phyloP scores from a whole-genome alignment of 208 protist species.

The Leishmania turanica region DNA sequence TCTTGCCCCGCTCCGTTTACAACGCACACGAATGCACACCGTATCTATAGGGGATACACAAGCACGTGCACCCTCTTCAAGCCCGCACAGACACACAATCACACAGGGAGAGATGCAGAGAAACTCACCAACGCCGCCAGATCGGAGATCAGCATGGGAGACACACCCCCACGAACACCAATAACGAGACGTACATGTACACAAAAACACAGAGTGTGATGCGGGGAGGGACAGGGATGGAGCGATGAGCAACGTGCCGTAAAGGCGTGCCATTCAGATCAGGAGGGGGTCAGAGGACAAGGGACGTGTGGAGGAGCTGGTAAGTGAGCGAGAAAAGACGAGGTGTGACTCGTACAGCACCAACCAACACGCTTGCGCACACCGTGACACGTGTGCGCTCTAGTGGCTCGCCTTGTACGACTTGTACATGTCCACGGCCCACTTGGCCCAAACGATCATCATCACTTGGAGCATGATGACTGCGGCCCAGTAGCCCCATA shows the following conservation, averaged over 20 bases:
- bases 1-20: not conserved
- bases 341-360: not conserved
- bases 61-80: not conserved
- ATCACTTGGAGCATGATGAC: constrained; percentile 66
- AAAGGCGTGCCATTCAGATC: not conserved
- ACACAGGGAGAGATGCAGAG: not conserved
- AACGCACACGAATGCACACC: not conserved
- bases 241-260: not conserved
- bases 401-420: constrained; percentile 23
- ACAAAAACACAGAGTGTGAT: not conserved
- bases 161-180: not conserved
- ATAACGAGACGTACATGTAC: not conserved
- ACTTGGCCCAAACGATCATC: constrained; percentile 64
- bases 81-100: not conserved
- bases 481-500: constrained; percentile 56
- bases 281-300: not conserved
- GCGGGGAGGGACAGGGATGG: not conserved
- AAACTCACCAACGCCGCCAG: not conserved
- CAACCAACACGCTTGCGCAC: not conserved
- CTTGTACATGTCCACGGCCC: constrained; percentile 61
- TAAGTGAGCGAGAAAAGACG: not conserved
- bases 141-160: not conserved
- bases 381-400: not conserved
- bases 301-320: not conserved
- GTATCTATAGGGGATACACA: not conserved